phyloP scores from a whole-genome alignment of 2,329 filamentous ascomycete genomes.

The Microdochium bolleyi region DNA sequence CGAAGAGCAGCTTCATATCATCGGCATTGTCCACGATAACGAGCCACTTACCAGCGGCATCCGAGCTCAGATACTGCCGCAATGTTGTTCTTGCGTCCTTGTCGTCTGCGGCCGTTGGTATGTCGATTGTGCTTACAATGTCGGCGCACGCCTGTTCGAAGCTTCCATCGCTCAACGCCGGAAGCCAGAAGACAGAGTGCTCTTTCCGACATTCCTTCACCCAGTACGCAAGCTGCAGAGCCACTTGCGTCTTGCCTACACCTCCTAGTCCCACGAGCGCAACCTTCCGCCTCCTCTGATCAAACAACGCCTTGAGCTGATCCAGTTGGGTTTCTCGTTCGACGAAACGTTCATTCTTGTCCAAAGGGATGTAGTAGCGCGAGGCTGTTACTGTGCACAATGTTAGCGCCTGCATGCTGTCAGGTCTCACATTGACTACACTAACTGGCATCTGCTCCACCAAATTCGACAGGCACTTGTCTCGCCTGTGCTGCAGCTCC shows the following conservation, averaged over 20 bases:
- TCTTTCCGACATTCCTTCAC: constrained; percentile 12
- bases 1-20: constrained; percentile 22
- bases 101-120: constrained; percentile 20
- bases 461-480: background rate
- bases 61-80: constrained; percentile 18
- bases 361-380: background rate
- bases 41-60: constrained; percentile 24
- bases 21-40: constrained; percentile 37
- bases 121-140: constrained; percentile 18
- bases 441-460: background rate
- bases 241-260: constrained; percentile 29
- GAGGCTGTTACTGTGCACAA: background rate
- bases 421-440: background rate
- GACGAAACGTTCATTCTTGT: background rate
- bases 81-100: constrained; percentile 26
- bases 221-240: constrained; percentile 23
- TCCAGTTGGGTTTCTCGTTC: constrained; percentile 2
- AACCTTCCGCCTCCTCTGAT: constrained; percentile 13
- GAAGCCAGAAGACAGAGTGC: constrained; percentile 34
- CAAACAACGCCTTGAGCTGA: background rate
- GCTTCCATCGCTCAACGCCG: constrained; percentile 14
- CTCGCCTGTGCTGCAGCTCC: background rate
- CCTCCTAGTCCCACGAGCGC: constrained; percentile 23
- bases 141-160: constrained; percentile 25
- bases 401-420: background rate